phyloP scores from a whole-genome alignment of 768 basidiomycete species.

The Mycena polygramma region DNA sequence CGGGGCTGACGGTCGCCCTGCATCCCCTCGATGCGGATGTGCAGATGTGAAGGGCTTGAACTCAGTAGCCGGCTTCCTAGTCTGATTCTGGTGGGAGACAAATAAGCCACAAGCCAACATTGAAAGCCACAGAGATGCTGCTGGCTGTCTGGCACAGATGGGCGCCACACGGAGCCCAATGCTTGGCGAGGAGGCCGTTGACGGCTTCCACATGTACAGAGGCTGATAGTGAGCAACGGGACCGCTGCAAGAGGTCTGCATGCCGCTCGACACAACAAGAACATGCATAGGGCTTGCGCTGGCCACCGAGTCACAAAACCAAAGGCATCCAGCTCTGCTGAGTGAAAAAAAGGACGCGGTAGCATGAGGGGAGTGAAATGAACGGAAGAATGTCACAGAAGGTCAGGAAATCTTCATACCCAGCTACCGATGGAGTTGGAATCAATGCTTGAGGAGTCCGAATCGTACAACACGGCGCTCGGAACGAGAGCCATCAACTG shows the following conservation, averaged over 20 bases:
- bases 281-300: conserved; percentile 36
- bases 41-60: conserved; percentile 43
- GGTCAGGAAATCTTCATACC: too few species aligned
- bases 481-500: too few species aligned
- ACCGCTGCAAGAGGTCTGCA: neutral
- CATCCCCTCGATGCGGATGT: too few species aligned
- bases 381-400: too few species aligned
- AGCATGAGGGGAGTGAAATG: too few species aligned
- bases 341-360: too few species aligned
- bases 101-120: conserved; percentile 68
- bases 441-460: too few species aligned
- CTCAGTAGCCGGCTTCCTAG: conserved; percentile 4
- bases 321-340: too few species aligned
- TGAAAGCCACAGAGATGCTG: conserved; percentile 66
- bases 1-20: neutral
- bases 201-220: neutral
- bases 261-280: conserved; percentile 30
- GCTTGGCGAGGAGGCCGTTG: conserved; percentile 14
- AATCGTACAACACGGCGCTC: too few species aligned
- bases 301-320: neutral
- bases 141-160: conserved; percentile 63
- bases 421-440: too few species aligned
- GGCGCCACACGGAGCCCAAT: conserved; percentile 42
- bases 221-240: conserved; percentile 12
- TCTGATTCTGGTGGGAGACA: conserved; percentile 55